Evolutionary conservation across 805 yeast genomes (phyloP), one percentile per base, ranked within the genome.

Genomic region (Starmera quercuum): DNA sequence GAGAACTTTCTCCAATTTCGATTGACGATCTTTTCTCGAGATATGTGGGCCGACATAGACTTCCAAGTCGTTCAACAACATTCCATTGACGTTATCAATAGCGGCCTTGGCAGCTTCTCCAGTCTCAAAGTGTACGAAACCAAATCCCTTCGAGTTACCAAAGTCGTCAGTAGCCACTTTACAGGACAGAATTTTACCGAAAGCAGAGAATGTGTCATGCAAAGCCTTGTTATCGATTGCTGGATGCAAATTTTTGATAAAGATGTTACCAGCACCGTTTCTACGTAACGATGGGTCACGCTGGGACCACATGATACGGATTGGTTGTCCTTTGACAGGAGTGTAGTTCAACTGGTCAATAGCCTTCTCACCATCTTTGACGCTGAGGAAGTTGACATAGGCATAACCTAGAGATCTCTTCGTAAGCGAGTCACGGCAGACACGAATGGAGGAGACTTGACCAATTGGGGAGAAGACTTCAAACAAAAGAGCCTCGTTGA

Each of bases 271-370:
- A 45, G 85, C 82, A 63, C 97, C 97, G 58, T 80, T 80, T 74
- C 81, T 85, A 75, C 98, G 84, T 55, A 79, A 64, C 42, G 95
- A 75, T 46, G 98, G 97, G 63, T 92, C 97, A 70, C 97, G 86
- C 73, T 92, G 97, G 49, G 97, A 87, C 97, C 97, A 87, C 97
- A 92, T 92, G 71, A 92, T 90, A 68, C 98, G 86, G 71, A 97
- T 87, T 55, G 96, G 87, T 58, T 82, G 85, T 58, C 96, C 97
- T 65, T 88, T 88, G 68, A 92, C 79, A 55, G 78, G 78, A 39
- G 87, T 67, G 73, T 92, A 92, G 85, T 90, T 92, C 66, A 92
- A 77, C 66, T 86, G 92, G 60, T 87, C 95, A 61, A 92, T 71
- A 43, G 98, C 98, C 58, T 74, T 79, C 68, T 81, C 87, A 58